These are phyloP conservation scores for Cardiospermum halicacabum DNA, from an alignment of 345 rosid species.

Conservation along the genomic window DNA sequence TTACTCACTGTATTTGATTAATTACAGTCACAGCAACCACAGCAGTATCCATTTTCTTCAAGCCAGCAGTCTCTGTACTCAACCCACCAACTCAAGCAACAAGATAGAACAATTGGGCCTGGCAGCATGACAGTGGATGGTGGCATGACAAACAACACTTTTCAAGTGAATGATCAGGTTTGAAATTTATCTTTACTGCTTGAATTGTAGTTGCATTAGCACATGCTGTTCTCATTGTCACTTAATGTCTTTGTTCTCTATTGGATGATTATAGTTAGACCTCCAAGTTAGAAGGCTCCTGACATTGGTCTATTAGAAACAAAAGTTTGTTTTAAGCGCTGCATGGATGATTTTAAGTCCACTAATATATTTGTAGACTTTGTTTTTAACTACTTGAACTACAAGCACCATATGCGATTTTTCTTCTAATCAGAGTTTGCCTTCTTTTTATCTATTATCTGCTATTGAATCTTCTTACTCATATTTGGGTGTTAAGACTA, in stretches of 20 bases:
- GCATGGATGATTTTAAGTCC: background rate
- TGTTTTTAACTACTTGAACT: background rate
- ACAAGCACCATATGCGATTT: background rate
- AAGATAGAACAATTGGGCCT: constrained; percentile 36
- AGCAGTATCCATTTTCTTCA: constrained; percentile 35
- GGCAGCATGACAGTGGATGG: constrained; percentile 37
- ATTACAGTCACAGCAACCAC: constrained; percentile 44
- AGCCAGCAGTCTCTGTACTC: constrained; percentile 46
- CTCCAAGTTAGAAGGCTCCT: too few relatives aligned
- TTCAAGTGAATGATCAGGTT: constrained; percentile 50
- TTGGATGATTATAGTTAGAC: too few relatives aligned
- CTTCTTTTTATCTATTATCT: background rate
- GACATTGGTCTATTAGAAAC: background rate
- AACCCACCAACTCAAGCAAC: constrained; percentile 35
- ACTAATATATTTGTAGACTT: background rate
- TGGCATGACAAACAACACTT: constrained; percentile 40
- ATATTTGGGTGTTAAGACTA: background rate
- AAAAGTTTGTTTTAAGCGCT: background rate
- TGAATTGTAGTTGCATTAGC: background rate
- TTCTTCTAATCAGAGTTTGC: background rate
- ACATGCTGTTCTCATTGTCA: background rate
- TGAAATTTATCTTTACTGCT: background rate
- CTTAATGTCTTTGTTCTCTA: background rate
- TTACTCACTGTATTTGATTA: constrained; percentile 8
- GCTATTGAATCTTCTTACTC: background rate